Evolutionary conservation across 345 rosid species (phyloP).

Genomic region (Bruguiera sexangula): DNA sequence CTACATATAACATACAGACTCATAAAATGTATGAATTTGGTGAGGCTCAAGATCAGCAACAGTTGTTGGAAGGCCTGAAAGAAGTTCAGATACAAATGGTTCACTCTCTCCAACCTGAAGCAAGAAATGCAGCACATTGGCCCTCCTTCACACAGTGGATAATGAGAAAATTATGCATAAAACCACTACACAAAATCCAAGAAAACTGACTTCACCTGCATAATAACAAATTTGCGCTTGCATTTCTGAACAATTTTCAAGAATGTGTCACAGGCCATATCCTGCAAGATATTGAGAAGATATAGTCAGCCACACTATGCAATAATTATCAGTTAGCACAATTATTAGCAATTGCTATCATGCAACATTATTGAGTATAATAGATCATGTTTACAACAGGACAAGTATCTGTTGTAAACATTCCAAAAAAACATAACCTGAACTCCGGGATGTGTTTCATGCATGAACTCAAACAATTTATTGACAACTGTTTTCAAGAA

Average conservation of each 20-base stretch:
- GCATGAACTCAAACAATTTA: slow-evolving; percentile 98
- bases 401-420: not conserved
- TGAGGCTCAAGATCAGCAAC: slow-evolving; percentile 98
- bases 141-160: not conserved
- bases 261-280: slow-evolving; percentile 99
- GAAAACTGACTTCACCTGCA: slow-evolving; percentile 52
- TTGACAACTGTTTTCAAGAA: slow-evolving; percentile 97
- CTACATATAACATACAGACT: slow-evolving; percentile 55
- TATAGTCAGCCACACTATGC: not conserved
- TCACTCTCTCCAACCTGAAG: slow-evolving; percentile 94
- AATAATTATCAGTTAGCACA: not conserved
- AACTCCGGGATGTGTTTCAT: slow-evolving; percentile 99
- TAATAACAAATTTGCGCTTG: slow-evolving; percentile 89
- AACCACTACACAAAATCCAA: not conserved
- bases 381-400: not conserved
- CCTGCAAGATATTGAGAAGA: slow-evolving; percentile 44
- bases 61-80: slow-evolving; percentile 86
- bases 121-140: not conserved
- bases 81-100: slow-evolving; percentile 98
- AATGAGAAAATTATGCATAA: not conserved
- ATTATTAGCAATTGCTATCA: not conserved
- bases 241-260: slow-evolving; percentile 99
- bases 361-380: not conserved
- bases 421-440: slow-evolving; percentile 49
- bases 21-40: slow-evolving; percentile 96